Conservation (phyloP, 441 rosid genomes). For the Erodium texanum region DNA sequence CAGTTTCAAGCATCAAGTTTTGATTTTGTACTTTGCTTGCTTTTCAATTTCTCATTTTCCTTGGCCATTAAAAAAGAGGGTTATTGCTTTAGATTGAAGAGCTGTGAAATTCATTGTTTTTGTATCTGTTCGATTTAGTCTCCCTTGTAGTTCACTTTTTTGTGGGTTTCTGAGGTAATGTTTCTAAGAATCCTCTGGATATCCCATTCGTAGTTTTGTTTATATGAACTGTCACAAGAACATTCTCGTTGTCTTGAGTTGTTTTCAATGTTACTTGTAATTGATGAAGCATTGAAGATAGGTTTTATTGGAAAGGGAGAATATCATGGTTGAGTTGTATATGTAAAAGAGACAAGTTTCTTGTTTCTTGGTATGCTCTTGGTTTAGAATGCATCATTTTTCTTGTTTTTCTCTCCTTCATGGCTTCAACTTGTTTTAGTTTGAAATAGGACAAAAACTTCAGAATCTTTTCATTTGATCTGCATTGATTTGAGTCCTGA, state of each 20-base stretch:
- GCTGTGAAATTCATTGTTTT: not conserved
- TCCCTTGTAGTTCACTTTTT: not conserved
- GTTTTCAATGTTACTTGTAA: not conserved
- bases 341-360: conserved; percentile 20
- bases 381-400: conserved; percentile 23
- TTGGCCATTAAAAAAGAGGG: not conserved
- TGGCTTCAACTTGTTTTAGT: not conserved
- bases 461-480: conserved; percentile 9
- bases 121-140: not conserved
- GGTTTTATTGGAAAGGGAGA: not conserved
- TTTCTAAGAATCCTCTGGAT: not conserved
- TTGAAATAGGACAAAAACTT: not conserved
- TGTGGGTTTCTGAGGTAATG: not conserved
- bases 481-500: no score
- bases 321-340: not conserved
- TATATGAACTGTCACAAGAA: not conserved
- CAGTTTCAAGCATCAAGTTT: not conserved
- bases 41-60: not conserved
- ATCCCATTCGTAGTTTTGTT: not conserved
- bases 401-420: conserved; percentile 2
- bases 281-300: not conserved
- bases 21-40: not conserved
- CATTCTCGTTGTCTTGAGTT: not conserved
- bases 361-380: conserved; percentile 24
- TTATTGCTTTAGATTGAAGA: no score